phyloP scores from a whole-genome alignment of 83 land plant species.

The Picea abies region DNA sequence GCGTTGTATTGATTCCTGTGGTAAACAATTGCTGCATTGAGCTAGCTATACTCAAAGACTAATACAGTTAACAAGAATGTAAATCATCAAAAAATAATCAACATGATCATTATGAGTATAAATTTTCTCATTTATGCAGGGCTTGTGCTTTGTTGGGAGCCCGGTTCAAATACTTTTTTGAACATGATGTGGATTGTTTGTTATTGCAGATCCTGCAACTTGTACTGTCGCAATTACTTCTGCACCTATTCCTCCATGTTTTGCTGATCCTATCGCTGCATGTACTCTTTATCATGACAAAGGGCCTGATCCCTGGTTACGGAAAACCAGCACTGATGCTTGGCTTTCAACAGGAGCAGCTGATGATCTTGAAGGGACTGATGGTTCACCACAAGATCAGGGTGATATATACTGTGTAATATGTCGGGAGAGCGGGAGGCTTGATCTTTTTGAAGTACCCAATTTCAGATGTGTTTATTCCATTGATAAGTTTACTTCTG shows the following conservation, averaged over 20 bases:
- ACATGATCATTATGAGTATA: background rate
- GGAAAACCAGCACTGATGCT: slow-evolving; percentile 86
- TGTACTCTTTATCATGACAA: slow-evolving; percentile 93
- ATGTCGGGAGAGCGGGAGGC: slow-evolving; percentile 78
- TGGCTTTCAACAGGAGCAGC: slow-evolving; percentile 81
- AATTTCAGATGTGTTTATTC: slow-evolving; percentile 76
- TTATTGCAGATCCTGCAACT: slow-evolving; percentile 69
- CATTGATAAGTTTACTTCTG: slow-evolving; percentile 83
- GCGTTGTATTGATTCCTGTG: no score
- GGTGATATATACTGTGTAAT: slow-evolving; percentile 89
- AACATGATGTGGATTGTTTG: slow-evolving; percentile 7
- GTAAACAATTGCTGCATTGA: no score
- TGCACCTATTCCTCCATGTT: slow-evolving; percentile 49
- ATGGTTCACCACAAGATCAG: slow-evolving; percentile 64
- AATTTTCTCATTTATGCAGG: no score
- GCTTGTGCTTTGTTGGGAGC: background rate
- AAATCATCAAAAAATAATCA: background rate
- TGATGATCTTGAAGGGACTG: slow-evolving; percentile 69
- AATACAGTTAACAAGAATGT: background rate
- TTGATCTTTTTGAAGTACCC: slow-evolving; percentile 95
- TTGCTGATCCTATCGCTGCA: slow-evolving; percentile 68
- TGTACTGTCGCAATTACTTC: slow-evolving; percentile 65
- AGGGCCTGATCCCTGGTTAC: slow-evolving; percentile 96
- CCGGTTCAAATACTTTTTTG: background rate
- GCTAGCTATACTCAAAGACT: no score